phyloP scores from a whole-genome alignment of 192 early-diverging fungal species.

The Backusella tuberculispora region DNA sequence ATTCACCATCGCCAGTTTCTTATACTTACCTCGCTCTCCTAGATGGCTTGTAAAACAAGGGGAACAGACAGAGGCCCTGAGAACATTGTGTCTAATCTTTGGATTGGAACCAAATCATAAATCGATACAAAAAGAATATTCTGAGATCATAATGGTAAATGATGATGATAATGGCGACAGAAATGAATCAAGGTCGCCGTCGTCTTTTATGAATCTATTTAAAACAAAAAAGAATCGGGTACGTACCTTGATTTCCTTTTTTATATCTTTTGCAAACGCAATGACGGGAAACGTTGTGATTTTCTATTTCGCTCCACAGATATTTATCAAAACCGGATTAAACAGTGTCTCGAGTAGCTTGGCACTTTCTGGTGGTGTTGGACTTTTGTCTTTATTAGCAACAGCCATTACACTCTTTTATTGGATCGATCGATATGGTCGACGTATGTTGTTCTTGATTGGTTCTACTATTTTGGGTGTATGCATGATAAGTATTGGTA shows the following conservation, averaged over 20 bases:
- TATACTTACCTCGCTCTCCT: conserved; percentile 74
- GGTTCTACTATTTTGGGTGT: conserved; percentile 69
- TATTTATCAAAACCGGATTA: conserved; percentile 45
- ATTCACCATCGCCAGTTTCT: conserved; percentile 60
- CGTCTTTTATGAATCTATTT: conserved; percentile 58
- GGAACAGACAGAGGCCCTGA: conserved; percentile 64
- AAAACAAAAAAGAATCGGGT: conserved; percentile 59
- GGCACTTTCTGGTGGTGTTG: conserved; percentile 31
- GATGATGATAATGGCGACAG: conserved; percentile 18
- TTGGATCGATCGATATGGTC: conserved; percentile 74
- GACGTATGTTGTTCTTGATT: conserved; percentile 69
- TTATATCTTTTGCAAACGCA: conserved; percentile 73
- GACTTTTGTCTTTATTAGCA: conserved; percentile 67
- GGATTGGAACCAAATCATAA: conserved; percentile 15
- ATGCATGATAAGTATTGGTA: conserved; percentile 64
- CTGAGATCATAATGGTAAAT: conserved; percentile 65
- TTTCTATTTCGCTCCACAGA: conserved; percentile 57
- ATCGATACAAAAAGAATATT: conserved; percentile 60
- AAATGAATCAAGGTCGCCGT: too few relatives aligned
- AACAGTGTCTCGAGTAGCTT: conserved; percentile 21
- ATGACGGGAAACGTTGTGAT: conserved; percentile 78
- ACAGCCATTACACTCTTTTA: conserved; percentile 81
- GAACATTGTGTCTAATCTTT: conserved; percentile 60
- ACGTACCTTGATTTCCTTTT: conserved; percentile 64
- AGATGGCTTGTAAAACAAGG: conserved; percentile 78